These are phyloP conservation scores for Canavalia ensiformis DNA, from an alignment of 306 rosid species.

Conservation along the genomic window DNA sequence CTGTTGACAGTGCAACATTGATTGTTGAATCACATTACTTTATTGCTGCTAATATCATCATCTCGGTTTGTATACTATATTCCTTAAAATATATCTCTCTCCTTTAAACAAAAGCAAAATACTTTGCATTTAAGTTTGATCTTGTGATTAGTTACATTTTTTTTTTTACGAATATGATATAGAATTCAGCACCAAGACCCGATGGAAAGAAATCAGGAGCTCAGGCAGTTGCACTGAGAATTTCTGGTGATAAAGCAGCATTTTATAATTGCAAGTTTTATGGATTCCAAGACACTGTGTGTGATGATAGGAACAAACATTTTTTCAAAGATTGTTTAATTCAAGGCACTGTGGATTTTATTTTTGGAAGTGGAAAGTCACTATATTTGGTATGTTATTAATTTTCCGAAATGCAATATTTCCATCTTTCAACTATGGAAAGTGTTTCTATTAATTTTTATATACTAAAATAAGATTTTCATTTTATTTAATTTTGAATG, in stretches of 20 bases:
- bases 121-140: background rate
- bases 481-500: constrained; percentile 48
- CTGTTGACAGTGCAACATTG: constrained; percentile 61
- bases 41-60: constrained; percentile 14
- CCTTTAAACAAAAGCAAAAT: background rate
- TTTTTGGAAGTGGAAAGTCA: constrained; percentile 49
- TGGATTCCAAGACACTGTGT: constrained; percentile 43
- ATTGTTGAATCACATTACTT: constrained; percentile 39
- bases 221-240: constrained; percentile 45
- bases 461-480: background rate
- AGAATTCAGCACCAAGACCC: constrained; percentile 47
- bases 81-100: background rate
- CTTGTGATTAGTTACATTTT: no score
- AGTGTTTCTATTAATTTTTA: background rate
- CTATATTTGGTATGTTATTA: constrained; percentile 36
- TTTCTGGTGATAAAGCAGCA: constrained; percentile 47
- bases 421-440: background rate
- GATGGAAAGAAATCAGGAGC: background rate
- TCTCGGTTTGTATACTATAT: constrained; percentile 35
- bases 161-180: background rate
- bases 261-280: background rate
- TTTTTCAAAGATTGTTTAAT: constrained; percentile 37
- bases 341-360: constrained; percentile 42
- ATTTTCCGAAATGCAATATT: background rate
- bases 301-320: constrained; percentile 42